Base-by-base conservation (phyloP, 805 yeast genomes). In the Cyberlindnera mycetangii region DNA sequence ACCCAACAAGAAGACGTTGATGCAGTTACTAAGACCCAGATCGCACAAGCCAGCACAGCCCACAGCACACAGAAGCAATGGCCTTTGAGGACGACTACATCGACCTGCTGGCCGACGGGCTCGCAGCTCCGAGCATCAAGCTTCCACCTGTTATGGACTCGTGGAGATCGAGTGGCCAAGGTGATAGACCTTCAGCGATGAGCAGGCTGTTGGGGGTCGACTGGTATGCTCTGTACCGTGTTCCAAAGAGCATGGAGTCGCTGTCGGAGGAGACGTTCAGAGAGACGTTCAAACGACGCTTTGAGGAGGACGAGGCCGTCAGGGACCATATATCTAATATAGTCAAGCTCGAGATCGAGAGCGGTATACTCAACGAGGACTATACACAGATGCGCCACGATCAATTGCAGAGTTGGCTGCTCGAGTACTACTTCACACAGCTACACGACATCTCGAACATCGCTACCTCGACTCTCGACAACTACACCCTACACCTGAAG, bases 331-430 rank as follows among this genome's bases (percentile, higher is more conserved):
- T 55, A 7, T 19, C 32, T 4, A 35, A 43, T 4, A 44, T 50
- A 8, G 21, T 50, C 1, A 16, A 35, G 15, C 18, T 40, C 1
- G 59, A 55, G 36, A 16, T 49, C n/a, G 39, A 38, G n/a, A n/a
- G 49, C 10, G 49, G 50, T 1, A 22, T 47, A 3, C 32, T 53
- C 8, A n/a, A 45, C 5, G 22, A 32, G 5, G 22, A 25, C 12
- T 41, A 30, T 27, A 27, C 15, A 2, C 27, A 24, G 1, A 18
- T 42, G 17, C 41, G 58, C 28, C 14, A 22, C 12, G 3, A 20
- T 2, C 55, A 53, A 37, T 31, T 55, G 19, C n/a, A 14, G 3
- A 9, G 42, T 12, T 55, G 59, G 59, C 14, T 50, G 2, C 34
- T 27, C 3, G 47, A 50, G 5, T 50, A 44, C 39, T 55, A 55